Conservation (phyloP, 139 green algal species). For the Microglena sp. region DNA sequence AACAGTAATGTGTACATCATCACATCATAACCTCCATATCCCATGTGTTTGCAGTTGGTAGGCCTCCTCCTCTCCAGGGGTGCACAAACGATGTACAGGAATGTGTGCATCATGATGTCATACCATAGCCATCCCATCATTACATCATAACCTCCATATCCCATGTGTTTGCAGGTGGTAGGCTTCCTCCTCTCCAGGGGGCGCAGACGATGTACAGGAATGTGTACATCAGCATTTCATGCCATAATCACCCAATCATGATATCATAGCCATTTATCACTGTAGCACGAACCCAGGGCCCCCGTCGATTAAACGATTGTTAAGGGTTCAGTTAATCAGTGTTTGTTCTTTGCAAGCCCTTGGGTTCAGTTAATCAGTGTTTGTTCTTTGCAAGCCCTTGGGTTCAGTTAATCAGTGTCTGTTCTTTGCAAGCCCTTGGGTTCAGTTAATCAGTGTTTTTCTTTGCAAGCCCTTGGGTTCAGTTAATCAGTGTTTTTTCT, state of each 20-base stretch:
- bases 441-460: slow-evolving; percentile 27
- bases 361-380: neutral
- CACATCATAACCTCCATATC: neutral
- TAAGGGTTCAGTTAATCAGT: neutral
- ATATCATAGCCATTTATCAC: too few species aligned
- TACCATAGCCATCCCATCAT: neutral
- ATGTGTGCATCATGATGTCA: neutral
- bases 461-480: too few species aligned
- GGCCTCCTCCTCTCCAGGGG: neutral
- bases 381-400: neutral
- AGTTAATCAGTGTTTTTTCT: slow-evolving; percentile 24
- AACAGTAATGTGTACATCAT: neutral
- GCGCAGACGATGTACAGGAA: slow-evolving; percentile 29
- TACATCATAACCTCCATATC: too few species aligned
- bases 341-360: neutral
- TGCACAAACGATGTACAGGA: neutral
- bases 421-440: slow-evolving; percentile 14
- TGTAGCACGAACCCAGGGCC: neutral
- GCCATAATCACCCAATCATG: slow-evolving; percentile 13
- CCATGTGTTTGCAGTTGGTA: neutral
- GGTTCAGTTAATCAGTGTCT: slow-evolving; percentile 24
- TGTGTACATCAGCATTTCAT: slow-evolving; percentile 32
- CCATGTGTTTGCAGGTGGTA: slow-evolving; percentile 16
- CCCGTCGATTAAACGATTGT: neutral
- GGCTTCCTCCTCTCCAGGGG: slow-evolving; percentile 26